These are phyloP conservation scores for Brettanomyces bruxellensis DNA, from an alignment of 805 yeast species.

Conservation along the genomic window DNA sequence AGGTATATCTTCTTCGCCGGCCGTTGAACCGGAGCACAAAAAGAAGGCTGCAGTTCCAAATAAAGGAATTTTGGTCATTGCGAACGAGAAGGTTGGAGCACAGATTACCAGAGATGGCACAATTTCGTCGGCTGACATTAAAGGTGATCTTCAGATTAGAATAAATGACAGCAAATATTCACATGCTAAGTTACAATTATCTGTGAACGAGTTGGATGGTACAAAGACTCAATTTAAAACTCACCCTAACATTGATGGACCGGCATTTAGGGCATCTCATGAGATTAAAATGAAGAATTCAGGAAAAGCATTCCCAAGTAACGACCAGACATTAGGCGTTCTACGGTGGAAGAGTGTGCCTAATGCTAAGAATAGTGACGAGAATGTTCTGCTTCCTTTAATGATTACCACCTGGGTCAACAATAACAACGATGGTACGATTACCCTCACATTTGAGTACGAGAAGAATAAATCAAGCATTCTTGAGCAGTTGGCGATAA, in stretches of 20 bases:
- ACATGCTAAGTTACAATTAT: slow-evolving; percentile 52
- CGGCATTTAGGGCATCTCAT: slow-evolving; percentile 46
- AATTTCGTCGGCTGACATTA: slow-evolving; percentile 59
- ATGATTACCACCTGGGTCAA: slow-evolving; percentile 80
- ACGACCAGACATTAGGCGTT: slow-evolving; percentile 85
- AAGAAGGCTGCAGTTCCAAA: slow-evolving; percentile 32
- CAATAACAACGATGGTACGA: slow-evolving; percentile 45
- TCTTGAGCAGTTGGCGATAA: slow-evolving; percentile 43
- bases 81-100: slow-evolving; percentile 72
- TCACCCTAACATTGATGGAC: slow-evolving; percentile 91
- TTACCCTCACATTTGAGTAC: slow-evolving; percentile 81
- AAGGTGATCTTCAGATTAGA: slow-evolving; percentile 86
- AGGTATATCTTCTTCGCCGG: slow-evolving; percentile 12
- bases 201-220: slow-evolving; percentile 36
- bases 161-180: slow-evolving; percentile 70
- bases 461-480: slow-evolving; percentile 52
- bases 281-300: slow-evolving; percentile 70
- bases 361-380: slow-evolving; percentile 37
- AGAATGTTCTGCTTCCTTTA: slow-evolving; percentile 53
- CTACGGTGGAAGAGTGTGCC: slow-evolving; percentile 84
- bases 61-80: slow-evolving; percentile 70
- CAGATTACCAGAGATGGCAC: slow-evolving; percentile 80
- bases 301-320: slow-evolving; percentile 77
- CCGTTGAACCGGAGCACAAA: slow-evolving; percentile 16
- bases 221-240: slow-evolving; percentile 69